These are phyloP conservation scores for Bryoerythrophyllum caledonicum DNA, from an alignment of 225 moss, liverwort and hornwort species.

Conservation along the genomic window DNA sequence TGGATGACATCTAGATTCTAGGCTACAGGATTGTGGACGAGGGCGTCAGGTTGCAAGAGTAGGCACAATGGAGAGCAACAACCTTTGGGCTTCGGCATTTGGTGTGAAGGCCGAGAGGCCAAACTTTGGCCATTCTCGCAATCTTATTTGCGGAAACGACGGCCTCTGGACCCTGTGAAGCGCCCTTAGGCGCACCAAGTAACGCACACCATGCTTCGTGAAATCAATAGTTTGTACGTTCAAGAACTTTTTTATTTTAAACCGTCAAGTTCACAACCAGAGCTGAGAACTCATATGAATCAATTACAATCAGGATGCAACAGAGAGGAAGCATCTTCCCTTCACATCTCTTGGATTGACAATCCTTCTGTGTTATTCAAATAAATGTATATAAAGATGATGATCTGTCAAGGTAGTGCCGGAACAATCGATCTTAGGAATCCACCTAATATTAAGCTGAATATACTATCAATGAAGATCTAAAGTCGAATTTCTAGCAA, in stretches of 20 bases:
- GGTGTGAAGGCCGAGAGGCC: too few species aligned
- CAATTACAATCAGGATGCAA: background rate
- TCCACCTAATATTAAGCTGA: background rate
- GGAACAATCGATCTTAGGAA: background rate
- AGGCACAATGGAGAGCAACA: too few species aligned
- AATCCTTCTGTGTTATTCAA: background rate
- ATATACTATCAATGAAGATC: background rate
- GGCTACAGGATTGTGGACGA: too few species aligned
- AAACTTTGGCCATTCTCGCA: too few species aligned
- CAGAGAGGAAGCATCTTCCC: background rate
- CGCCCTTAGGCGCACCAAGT: too few species aligned
- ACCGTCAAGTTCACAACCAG: background rate
- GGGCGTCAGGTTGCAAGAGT: too few species aligned
- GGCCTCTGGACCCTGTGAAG: too few species aligned
- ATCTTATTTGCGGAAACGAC: too few species aligned
- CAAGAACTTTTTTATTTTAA: background rate
- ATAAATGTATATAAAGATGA: background rate
- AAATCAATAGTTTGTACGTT: too few species aligned
- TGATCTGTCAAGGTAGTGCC: background rate
- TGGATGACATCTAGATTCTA: too few species aligned
- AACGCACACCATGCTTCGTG: background rate
- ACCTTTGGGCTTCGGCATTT: too few species aligned
- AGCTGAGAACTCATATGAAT: background rate
- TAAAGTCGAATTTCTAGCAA: background rate
- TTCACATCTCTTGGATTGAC: constrained; percentile 5